Base-by-base conservation (phyloP, 2,329 filamentous ascomycete genomes). In the Dissoconium aciculare region DNA sequence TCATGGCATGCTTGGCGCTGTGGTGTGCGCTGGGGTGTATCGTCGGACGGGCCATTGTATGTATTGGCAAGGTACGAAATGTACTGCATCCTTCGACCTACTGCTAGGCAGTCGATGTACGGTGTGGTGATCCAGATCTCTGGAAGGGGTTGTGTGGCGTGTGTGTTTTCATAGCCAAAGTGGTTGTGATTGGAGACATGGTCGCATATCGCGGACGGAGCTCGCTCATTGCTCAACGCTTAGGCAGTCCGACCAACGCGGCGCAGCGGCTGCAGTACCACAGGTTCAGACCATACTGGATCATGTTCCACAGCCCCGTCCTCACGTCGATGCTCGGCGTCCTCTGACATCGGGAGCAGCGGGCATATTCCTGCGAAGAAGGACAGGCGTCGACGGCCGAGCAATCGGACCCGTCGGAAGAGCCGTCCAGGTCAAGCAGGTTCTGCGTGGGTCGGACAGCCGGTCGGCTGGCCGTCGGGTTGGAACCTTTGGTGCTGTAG, bases 251-350 rank as follows among this genome's bases (percentile, higher is more conserved):
- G n/a, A 55, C 52, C 17, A 55, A 45, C 24, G 33, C 42, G 19
- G 53, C 52, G 33, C 52, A 56, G 15, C 53, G 42, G 11, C 34
- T 44, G 44, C 53, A 56, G 42, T 56, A 56, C 43, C 49, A 56
- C 17, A 47, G 43, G 26, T 56, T 56, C 11, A 55, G 40, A 6
- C 53, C 53, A 26, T 54, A 56, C 9, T 42, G 40, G 11, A 55
- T 35, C 53, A 56, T 56, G 40, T 53, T 54, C 31, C 40, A 44
- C 27, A 49, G 46, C n/a, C 50, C 50, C 4, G 49, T 51, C 27
- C 42, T 32, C 13, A 48, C 28, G 29, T 55, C 50, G 26, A 52
- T 28, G 41, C 50, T 53, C 11, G 45, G 40, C 5, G 49, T 49
- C 15, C 53, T 44, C 30, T 53, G 51, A 33, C 53, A 56, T 29